Conservation (phyloP, 106 monocot species). For the Triglochin maritima region DNA sequence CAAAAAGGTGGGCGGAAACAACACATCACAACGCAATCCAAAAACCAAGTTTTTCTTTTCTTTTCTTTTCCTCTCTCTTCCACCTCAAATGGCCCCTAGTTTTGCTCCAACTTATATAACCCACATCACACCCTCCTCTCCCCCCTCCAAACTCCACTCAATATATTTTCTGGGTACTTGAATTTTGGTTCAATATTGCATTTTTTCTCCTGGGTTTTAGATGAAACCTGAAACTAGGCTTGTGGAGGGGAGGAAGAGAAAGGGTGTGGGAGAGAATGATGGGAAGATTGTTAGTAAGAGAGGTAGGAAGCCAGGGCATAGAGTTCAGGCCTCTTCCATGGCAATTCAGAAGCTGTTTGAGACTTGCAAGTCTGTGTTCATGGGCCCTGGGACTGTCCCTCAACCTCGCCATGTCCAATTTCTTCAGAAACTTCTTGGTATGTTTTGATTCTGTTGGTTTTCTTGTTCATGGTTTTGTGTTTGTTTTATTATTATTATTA, state of each 20-base stretch:
- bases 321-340: conserved; percentile 24
- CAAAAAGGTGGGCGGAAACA: not conserved
- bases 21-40: not conserved
- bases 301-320: conserved; percentile 3
- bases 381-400: conserved; percentile 57
- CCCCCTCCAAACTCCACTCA: not conserved
- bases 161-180: not conserved
- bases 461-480: not conserved
- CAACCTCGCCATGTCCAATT: conserved; percentile 34
- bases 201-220: not conserved
- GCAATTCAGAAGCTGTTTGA: conserved; percentile 58
- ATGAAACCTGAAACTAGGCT: conserved; percentile 6
- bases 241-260: conserved; percentile 8
- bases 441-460: not conserved
- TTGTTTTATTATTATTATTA: not conserved
- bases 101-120: not conserved
- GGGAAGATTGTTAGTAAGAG: conserved; percentile 12
- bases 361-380: conserved; percentile 47
- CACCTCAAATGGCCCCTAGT: conserved; percentile 8
- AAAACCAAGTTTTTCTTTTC: not conserved
- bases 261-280: conserved; percentile 9
- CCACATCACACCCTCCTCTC: not conserved
- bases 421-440: conserved; percentile 50
- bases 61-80: not conserved
- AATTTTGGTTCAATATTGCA: not conserved